Evolutionary conservation across 805 yeast genomes (phyloP).

Genomic region (Cyberlindnera meyerae): DNA sequence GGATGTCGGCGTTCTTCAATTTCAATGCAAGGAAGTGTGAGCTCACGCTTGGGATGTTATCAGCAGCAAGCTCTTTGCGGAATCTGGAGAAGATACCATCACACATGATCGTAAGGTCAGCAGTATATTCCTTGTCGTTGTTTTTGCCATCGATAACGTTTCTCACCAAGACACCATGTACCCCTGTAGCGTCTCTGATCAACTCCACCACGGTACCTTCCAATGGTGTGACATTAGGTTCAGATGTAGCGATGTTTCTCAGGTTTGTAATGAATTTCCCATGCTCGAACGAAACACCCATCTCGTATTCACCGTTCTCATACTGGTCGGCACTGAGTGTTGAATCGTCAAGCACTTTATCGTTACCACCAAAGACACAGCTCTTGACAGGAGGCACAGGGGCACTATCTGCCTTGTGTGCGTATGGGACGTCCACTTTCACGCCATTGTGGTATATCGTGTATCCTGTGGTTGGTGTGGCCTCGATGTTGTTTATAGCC

Average conservation of each 20-base stretch:
- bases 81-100: slow-evolving; percentile 95
- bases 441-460: slow-evolving; percentile 63
- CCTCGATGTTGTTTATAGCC: slow-evolving; percentile 70
- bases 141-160: slow-evolving; percentile 38
- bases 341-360: slow-evolving; percentile 45
- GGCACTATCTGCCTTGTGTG: slow-evolving; percentile 49
- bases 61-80: slow-evolving; percentile 64
- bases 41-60: slow-evolving; percentile 60
- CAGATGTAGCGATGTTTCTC: slow-evolving; percentile 60
- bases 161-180: slow-evolving; percentile 72
- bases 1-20: slow-evolving; percentile 68
- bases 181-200: slow-evolving; percentile 49
- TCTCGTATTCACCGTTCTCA: slow-evolving; percentile 51
- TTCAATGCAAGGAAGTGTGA: slow-evolving; percentile 87
- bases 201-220: slow-evolving; percentile 81
- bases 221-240: slow-evolving; percentile 68
- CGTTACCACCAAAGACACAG: slow-evolving; percentile 55
- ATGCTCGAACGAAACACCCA: slow-evolving; percentile 89
- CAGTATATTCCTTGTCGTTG: slow-evolving; percentile 38
- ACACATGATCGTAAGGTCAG: slow-evolving; percentile 69
- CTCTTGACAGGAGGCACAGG: slow-evolving; percentile 47
- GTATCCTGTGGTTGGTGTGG: slow-evolving; percentile 76
- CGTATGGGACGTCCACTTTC: slow-evolving; percentile 61
- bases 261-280: slow-evolving; percentile 81
- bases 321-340: slow-evolving; percentile 46